Conservation (phyloP, 495 filamentous ascomycete genomes). For the Hypomontagnella monticulosa region DNA sequence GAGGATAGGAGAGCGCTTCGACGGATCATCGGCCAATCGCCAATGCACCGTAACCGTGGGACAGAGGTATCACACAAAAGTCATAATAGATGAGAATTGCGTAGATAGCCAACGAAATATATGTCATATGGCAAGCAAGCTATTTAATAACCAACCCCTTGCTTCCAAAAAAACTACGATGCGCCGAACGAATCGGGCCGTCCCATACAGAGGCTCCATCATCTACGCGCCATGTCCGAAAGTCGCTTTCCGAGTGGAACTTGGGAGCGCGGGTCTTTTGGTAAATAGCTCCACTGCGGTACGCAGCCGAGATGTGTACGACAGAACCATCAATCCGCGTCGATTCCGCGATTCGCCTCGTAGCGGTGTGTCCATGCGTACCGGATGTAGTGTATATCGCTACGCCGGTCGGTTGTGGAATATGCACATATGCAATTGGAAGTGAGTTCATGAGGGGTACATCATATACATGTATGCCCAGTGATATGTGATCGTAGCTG, state of each 20-base stretch:
- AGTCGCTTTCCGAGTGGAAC: constrained; percentile 3
- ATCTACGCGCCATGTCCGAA: constrained; percentile 1
- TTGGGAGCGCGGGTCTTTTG: background rate
- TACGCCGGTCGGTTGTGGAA: too few species aligned
- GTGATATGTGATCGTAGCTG: too few species aligned
- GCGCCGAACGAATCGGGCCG: constrained; percentile 22
- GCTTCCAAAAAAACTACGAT: background rate
- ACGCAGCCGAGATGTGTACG: constrained; percentile 1
- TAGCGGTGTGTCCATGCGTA: constrained; percentile 1
- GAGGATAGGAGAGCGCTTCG: too few species aligned
- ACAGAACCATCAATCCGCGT: background rate
- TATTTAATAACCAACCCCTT: background rate
- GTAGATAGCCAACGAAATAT: too few species aligned
- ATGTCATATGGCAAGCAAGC: background rate
- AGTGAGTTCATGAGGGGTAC: too few species aligned
- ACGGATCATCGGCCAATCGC: background rate
- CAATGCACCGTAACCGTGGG: background rate
- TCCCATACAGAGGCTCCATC: constrained; percentile 11
- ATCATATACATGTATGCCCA: too few species aligned
- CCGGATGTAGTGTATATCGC: background rate
- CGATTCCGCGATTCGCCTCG: background rate
- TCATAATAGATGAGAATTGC: too few species aligned
- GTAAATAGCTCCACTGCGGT: background rate
- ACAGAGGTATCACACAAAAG: background rate
- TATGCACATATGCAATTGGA: too few species aligned